These are phyloP conservation scores for Mycosarcoma mackinlayi DNA, from an alignment of 1,284 basidiomycete genomes.

Conservation along the genomic window DNA sequence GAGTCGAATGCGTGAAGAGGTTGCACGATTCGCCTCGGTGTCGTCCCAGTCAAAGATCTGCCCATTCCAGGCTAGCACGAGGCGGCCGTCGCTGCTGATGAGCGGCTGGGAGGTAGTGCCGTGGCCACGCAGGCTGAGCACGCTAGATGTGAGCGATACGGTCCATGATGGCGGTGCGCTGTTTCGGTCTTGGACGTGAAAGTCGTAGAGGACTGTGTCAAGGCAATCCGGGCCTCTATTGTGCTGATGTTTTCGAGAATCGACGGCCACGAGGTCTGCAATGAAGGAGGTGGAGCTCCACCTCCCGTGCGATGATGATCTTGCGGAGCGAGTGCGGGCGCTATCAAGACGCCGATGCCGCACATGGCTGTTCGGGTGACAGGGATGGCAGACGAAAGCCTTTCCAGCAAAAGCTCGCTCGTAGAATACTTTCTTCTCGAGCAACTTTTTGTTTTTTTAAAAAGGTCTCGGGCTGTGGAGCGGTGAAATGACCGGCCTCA, in stretches of 20 bases:
- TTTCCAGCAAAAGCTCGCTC: not conserved
- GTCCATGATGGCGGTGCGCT: slow-evolving; percentile 6
- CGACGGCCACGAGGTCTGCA: slow-evolving; percentile 15
- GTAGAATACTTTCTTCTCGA: not conserved
- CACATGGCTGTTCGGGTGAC: slow-evolving; percentile 19
- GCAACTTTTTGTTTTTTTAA: no score
- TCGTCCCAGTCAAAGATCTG: slow-evolving; percentile 57
- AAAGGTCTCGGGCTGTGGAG: slow-evolving; percentile 14
- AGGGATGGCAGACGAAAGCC: no score
- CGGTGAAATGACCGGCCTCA: slow-evolving; percentile 14
- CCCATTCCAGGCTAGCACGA: slow-evolving; percentile 62
- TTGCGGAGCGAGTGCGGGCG: slow-evolving; percentile 4
- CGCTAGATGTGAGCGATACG: slow-evolving; percentile 36
- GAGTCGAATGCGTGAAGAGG: slow-evolving; percentile 12
- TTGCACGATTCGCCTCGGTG: not conserved
- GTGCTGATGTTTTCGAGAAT: slow-evolving; percentile 25
- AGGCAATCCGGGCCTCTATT: slow-evolving; percentile 26
- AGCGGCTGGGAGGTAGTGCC: slow-evolving; percentile 54
- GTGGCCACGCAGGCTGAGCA: slow-evolving; percentile 59
- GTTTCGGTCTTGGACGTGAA: no score
- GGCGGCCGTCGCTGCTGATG: slow-evolving; percentile 4
- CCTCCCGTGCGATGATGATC: not conserved
- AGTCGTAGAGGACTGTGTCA: slow-evolving; percentile 11
- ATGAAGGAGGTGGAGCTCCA: not conserved
- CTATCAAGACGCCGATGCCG: slow-evolving; percentile 32